Evolutionary conservation across 257 asterid species (phyloP).

Genomic region (Nicotiana obtusifolia): DNA sequence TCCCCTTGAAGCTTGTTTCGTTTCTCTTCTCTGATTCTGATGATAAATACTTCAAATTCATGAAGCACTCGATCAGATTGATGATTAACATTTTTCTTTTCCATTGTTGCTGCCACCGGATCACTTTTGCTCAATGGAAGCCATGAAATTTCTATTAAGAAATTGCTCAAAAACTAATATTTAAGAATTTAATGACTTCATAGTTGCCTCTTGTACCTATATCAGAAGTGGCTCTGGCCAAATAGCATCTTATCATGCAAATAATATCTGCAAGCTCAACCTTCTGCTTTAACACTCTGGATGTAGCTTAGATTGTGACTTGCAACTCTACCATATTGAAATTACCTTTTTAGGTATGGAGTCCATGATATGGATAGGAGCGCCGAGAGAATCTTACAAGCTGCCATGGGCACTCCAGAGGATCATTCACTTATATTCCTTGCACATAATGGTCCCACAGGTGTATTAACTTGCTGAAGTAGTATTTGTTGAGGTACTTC

Average conservation of each 20-base stretch:
- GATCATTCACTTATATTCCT: conserved; percentile 70
- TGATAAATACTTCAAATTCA: background rate
- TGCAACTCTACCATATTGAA: background rate
- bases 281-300: background rate
- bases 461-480: conserved; percentile 24
- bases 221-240: background rate
- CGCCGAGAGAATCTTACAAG: conserved; percentile 53
- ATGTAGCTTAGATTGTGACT: conserved; percentile 8
- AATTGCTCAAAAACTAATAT: background rate
- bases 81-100: background rate
- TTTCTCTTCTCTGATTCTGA: background rate
- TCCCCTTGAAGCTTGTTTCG: background rate
- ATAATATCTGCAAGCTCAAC: background rate
- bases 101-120: background rate
- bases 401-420: conserved; percentile 62
- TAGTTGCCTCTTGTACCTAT: background rate
- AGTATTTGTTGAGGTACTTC: conserved; percentile 1
- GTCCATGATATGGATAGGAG: conserved; percentile 64
- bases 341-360: conserved; percentile 48
- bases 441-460: conserved; percentile 97
- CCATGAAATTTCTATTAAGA: background rate
- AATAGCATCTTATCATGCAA: background rate
- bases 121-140: background rate
- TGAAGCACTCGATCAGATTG: background rate
- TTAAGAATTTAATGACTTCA: background rate